phyloP scores from a whole-genome alignment of 2,329 filamentous ascomycete species.

The Sporothrix euskadiensis region DNA sequence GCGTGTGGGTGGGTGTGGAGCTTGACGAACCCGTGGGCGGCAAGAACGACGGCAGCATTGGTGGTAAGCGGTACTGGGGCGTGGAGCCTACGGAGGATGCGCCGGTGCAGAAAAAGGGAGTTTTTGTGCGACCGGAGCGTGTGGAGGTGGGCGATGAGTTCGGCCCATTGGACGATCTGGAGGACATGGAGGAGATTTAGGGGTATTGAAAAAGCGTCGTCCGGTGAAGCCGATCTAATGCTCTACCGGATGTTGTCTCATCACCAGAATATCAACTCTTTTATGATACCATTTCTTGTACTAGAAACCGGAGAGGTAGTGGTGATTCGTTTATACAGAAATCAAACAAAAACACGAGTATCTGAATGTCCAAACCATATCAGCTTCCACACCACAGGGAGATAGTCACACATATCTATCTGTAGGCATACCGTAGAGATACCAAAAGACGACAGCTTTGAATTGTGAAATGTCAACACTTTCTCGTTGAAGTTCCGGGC shows the following conservation, averaged over 20 bases:
- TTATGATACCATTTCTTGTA: neutral
- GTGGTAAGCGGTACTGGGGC: constrained; percentile 68
- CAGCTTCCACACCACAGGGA: neutral
- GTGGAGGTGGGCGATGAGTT: constrained; percentile 72
- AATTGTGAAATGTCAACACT: neutral
- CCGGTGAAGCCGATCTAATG: neutral
- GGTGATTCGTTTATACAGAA: neutral
- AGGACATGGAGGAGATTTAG: constrained; percentile 75
- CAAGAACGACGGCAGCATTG: constrained; percentile 74
- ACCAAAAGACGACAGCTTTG: neutral
- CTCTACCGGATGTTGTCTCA: neutral
- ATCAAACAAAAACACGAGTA: neutral
- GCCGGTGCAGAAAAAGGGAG: constrained; percentile 64
- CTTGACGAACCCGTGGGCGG: constrained; percentile 80
- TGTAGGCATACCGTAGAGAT: neutral
- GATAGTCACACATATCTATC: too few relatives aligned
- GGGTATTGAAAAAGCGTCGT: too few relatives aligned
- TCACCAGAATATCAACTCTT: neutral
- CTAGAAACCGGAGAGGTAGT: neutral
- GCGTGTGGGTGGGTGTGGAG: constrained; percentile 71
- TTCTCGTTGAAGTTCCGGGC: neutral
- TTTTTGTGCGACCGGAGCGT: constrained; percentile 76
- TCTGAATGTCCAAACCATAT: neutral
- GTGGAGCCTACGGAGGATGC: constrained; percentile 49
- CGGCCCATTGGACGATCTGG: constrained; percentile 68